Evolutionary conservation across 495 filamentous ascomycete genomes (phyloP).

Genomic region (Aspergillus taichungensis): DNA sequence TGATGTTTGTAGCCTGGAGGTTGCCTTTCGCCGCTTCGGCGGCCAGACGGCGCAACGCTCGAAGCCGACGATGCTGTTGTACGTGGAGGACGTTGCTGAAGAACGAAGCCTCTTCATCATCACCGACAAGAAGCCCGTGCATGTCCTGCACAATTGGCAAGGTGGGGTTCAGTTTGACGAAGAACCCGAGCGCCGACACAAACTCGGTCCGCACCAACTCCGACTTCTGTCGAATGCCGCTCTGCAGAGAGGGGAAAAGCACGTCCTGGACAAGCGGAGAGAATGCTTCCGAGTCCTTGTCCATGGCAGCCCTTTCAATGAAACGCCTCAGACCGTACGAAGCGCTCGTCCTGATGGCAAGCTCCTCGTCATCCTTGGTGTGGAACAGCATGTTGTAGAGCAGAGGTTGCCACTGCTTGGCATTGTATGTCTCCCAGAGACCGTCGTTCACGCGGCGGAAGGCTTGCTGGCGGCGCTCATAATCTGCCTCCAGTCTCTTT

Average conservation of each 20-base stretch:
- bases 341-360: constrained; percentile 77
- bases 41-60: constrained; percentile 71
- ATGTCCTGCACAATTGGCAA: constrained; percentile 69
- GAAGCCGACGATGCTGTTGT: constrained; percentile 77
- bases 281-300: constrained; percentile 30
- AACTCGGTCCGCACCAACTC: constrained; percentile 81
- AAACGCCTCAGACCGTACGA: constrained; percentile 76
- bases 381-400: constrained; percentile 85
- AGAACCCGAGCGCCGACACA: constrained; percentile 63
- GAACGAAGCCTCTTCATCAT: constrained; percentile 86
- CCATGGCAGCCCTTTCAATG: constrained; percentile 46
- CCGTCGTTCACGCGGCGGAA: constrained; percentile 63
- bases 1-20: constrained; percentile 65
- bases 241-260: constrained; percentile 66
- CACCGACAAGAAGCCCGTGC: constrained; percentile 57
- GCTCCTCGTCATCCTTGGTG: constrained; percentile 78
- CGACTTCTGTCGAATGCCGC: constrained; percentile 62
- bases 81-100: constrained; percentile 89
- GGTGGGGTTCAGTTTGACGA: constrained; percentile 60
- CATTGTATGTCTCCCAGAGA: constrained; percentile 43
- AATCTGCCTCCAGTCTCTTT: constrained; percentile 71
- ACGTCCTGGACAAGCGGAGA: constrained; percentile 48
- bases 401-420: constrained; percentile 85
- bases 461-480: constrained; percentile 67
- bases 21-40: constrained; percentile 50